phyloP scores from a whole-genome alignment of 1,284 basidiomycete species.

The Tremellales sp. region DNA sequence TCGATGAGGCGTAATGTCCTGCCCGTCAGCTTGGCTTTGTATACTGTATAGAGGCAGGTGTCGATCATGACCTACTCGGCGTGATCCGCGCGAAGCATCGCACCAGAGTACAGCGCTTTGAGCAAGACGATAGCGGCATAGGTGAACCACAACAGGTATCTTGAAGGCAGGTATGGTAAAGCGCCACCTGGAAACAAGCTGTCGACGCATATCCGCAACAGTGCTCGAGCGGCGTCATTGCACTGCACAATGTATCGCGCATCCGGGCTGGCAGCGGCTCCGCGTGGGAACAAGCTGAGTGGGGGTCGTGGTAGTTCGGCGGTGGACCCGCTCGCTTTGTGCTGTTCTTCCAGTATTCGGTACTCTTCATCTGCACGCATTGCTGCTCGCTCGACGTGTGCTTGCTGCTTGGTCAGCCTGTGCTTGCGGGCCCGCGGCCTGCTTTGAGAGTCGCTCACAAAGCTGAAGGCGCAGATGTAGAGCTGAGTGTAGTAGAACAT shows the following conservation, averaged over 20 bases:
- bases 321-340: constrained; percentile 11
- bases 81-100: constrained; percentile 44
- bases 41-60: background rate
- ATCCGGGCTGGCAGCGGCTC: constrained; percentile 43
- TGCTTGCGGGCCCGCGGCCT: background rate
- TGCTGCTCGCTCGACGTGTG: constrained; percentile 46
- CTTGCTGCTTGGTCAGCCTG: constrained; percentile 35
- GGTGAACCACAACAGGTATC: constrained; percentile 47
- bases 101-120: constrained; percentile 48
- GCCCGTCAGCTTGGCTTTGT: constrained; percentile 2
- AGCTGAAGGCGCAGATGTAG: constrained; percentile 48
- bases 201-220: constrained; percentile 46
- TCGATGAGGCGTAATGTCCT: constrained; percentile 41
- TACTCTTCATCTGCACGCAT: constrained; percentile 41
- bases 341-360: constrained; percentile 12
- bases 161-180: constrained; percentile 43
- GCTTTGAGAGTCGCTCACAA: too few species aligned
- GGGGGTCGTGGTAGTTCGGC: constrained; percentile 18
- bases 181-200: constrained; percentile 43
- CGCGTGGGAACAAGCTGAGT: constrained; percentile 42
- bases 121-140: constrained; percentile 46
- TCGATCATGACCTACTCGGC: constrained; percentile 22
- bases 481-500: constrained; percentile 45
- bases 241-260: constrained; percentile 47
- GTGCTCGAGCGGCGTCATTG: constrained; percentile 42